phyloP scores from a whole-genome alignment of 139 green algal species.

The Mychonastes homosphaera region DNA sequence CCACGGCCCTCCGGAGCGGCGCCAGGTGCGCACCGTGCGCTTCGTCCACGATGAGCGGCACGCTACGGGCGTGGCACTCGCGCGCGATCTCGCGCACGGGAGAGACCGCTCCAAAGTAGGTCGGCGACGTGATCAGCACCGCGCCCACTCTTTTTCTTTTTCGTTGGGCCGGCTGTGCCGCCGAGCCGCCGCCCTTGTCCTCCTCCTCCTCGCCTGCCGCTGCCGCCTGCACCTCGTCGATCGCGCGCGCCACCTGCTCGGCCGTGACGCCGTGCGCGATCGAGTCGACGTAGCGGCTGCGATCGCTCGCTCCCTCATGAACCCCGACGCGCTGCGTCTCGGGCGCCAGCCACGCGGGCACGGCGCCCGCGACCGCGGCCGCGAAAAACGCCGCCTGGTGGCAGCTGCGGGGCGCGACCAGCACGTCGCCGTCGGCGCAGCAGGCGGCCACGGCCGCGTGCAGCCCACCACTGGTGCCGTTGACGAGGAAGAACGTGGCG shows the following conservation, averaged over 20 bases:
- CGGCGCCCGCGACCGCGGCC: slow-evolving; percentile 46
- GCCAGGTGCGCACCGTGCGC: slow-evolving; percentile 80
- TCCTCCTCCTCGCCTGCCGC: background rate
- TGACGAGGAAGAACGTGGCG: slow-evolving; percentile 82
- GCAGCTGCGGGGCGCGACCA: slow-evolving; percentile 76
- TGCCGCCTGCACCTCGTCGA: slow-evolving; percentile 17
- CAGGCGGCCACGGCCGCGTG: slow-evolving; percentile 55
- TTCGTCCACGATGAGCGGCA: slow-evolving; percentile 82
- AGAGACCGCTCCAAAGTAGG: slow-evolving; percentile 64
- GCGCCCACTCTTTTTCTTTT: slow-evolving; percentile 30
- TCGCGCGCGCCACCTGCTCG: slow-evolving; percentile 26
- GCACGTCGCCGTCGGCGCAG: slow-evolving; percentile 33
- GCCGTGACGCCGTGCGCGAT: slow-evolving; percentile 52
- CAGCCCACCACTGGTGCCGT: slow-evolving; percentile 73
- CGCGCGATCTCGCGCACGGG: slow-evolving; percentile 16
- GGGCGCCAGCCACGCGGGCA: slow-evolving; percentile 35
- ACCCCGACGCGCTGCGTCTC: slow-evolving; percentile 29
- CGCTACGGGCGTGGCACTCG: slow-evolving; percentile 44
- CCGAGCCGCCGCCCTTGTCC: too few species aligned
- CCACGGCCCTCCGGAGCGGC: slow-evolving; percentile 11
- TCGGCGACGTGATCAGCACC: slow-evolving; percentile 75
- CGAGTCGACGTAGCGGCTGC: too few species aligned
- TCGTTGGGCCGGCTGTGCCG: too few species aligned
- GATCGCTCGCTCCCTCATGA: too few species aligned
- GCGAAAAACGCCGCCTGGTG: slow-evolving; percentile 70